Conservation (phyloP, 164 flowering plant genomes). For the Kalanchoe fedtschenkoi region DNA sequence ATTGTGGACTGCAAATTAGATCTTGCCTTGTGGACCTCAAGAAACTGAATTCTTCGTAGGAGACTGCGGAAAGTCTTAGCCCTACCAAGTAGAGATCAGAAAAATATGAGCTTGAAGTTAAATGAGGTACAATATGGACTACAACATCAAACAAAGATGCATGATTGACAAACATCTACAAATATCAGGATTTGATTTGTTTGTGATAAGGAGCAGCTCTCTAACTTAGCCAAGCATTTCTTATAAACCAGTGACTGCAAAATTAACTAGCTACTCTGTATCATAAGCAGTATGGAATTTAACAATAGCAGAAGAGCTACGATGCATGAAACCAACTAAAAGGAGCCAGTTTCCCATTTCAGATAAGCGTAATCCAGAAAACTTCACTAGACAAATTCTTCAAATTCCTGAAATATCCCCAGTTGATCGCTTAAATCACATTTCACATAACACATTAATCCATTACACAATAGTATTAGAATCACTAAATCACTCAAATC, state of each 20-base stretch:
- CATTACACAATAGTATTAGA: background rate
- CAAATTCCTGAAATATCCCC: background rate
- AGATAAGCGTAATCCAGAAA: background rate
- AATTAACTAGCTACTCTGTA: background rate
- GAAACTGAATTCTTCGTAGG: slow-evolving; percentile 40
- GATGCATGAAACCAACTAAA: too few relatives aligned
- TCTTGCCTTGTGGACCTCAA: slow-evolving; percentile 29
- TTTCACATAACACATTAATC: background rate
- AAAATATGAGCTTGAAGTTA: slow-evolving; percentile 1
- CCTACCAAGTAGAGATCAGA: slow-evolving; percentile 23
- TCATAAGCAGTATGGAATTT: background rate
- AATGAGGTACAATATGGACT: background rate
- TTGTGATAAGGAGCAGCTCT: background rate
- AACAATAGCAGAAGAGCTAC: background rate
- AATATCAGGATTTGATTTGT: background rate
- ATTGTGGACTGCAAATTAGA: slow-evolving; percentile 25
- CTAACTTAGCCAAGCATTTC: background rate
- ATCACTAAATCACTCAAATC: background rate
- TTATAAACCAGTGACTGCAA: too few relatives aligned
- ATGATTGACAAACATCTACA: background rate
- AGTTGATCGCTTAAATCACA: background rate
- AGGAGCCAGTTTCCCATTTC: background rate
- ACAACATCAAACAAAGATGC: background rate
- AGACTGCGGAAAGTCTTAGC: slow-evolving; percentile 48
- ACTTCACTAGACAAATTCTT: too few relatives aligned